A percentile compares a stretch with the other conserved stretches of the same genome.
phyloP scores from a whole-genome alignment of 2,329 filamentous ascomycete genomes.

The Nothophaeocryptopus gaeumannii region DNA sequence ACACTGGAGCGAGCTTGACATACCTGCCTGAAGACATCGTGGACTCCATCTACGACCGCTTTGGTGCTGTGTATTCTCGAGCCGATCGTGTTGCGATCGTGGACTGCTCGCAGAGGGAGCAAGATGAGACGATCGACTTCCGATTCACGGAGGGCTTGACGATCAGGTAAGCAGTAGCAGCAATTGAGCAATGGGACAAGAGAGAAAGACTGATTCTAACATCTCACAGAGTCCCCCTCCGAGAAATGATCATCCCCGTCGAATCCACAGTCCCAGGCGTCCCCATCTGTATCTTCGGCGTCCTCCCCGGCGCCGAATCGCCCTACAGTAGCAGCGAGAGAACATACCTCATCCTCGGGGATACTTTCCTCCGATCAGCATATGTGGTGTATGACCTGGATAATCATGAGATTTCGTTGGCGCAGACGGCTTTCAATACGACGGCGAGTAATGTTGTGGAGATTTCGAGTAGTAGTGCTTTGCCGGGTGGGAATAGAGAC shows the following conservation, averaged over 20 bases:
- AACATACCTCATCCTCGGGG: constrained; percentile 53
- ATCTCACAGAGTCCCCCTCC: constrained; percentile 42
- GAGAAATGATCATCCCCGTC: constrained; percentile 53
- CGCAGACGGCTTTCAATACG: constrained; percentile 59
- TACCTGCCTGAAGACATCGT: constrained; percentile 65
- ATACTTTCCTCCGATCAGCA: constrained; percentile 62
- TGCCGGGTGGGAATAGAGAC: constrained; percentile 6
- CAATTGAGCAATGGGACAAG: not conserved
- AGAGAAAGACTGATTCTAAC: too few relatives aligned
- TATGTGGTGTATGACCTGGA: constrained; percentile 62
- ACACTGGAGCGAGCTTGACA: constrained; percentile 69
- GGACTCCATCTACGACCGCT: constrained; percentile 38
- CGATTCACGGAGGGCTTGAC: constrained; percentile 46
- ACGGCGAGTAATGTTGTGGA: constrained; percentile 52
- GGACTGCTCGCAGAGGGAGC: constrained; percentile 38
- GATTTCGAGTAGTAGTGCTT: constrained; percentile 40
- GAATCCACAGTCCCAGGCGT: not conserved
- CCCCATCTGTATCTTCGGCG: constrained; percentile 8
- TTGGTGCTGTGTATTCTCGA: constrained; percentile 41
- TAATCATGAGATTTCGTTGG: constrained; percentile 60
- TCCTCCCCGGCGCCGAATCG: constrained; percentile 42
- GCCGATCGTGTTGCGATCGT: constrained; percentile 32
- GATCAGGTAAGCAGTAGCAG: too few relatives aligned
- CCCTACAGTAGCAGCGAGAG: constrained; percentile 48
- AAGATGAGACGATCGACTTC: constrained; percentile 52